These are phyloP conservation scores for Pisolithus orientalis DNA, from an alignment of 768 basidiomycete species.

Conservation along the genomic window DNA sequence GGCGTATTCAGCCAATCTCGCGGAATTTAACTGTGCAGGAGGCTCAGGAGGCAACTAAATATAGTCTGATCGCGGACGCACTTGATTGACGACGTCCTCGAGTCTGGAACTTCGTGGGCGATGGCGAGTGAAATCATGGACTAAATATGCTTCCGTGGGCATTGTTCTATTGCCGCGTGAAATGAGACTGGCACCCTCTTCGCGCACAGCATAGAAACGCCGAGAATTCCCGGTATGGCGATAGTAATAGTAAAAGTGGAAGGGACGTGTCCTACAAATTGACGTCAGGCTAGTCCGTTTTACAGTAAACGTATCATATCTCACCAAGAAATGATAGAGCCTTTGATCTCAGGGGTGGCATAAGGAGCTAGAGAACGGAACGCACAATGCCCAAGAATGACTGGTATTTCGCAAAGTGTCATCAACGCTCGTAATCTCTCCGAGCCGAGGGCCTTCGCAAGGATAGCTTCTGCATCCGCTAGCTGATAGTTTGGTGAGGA, in stretches of 20 bases:
- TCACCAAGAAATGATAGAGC: constrained; percentile 15
- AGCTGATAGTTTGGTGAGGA: constrained; percentile 7
- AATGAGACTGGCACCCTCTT: constrained; percentile 22
- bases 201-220: constrained; percentile 57
- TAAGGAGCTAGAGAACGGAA: constrained; percentile 10
- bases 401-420: constrained; percentile 16
- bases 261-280: constrained; percentile 8
- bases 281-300: constrained; percentile 5
- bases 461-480: constrained; percentile 10
- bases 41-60: neutral
- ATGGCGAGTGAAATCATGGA: constrained; percentile 34
- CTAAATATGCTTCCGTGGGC: constrained; percentile 25
- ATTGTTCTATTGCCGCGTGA: constrained; percentile 13
- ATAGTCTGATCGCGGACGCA: constrained; percentile 9
- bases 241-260: constrained; percentile 42
- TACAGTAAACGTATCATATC: constrained; percentile 1
- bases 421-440: constrained; percentile 14
- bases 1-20: constrained; percentile 30
- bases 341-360: constrained; percentile 28
- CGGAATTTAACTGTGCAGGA: constrained; percentile 38
- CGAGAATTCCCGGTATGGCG: constrained; percentile 49
- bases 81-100: constrained; percentile 38
- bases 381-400: constrained; percentile 24
- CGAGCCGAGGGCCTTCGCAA: constrained; percentile 8
- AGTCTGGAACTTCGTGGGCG: constrained; percentile 7